Evolutionary conservation across 139 green algal genomes (phyloP).

Genomic region (Tetraselmis chui): DNA sequence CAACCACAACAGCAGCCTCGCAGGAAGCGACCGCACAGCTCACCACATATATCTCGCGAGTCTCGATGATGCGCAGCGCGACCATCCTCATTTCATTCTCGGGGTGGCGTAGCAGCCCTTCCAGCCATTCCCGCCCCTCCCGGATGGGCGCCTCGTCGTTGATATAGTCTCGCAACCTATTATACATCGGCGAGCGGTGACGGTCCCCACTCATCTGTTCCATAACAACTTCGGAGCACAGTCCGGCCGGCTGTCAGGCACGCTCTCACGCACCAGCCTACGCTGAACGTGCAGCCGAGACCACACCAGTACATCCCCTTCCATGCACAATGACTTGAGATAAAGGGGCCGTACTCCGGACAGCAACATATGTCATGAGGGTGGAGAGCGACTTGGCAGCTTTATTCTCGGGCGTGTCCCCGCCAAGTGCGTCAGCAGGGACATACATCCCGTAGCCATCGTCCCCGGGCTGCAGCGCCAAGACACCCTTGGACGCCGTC

Average conservation of each 20-base stretch:
- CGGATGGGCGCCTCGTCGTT: not conserved
- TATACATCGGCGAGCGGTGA: not conserved
- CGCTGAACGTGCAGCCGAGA: too few species aligned
- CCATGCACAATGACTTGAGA: too few species aligned
- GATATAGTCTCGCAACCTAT: not conserved
- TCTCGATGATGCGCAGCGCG: not conserved
- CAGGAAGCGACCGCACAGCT: not conserved
- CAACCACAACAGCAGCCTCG: too few species aligned
- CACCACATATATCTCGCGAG: not conserved
- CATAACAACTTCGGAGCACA: not conserved
- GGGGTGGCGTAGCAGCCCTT: not conserved
- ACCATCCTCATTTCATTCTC: not conserved
- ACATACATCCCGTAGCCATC: not conserved
- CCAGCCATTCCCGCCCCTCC: not conserved
- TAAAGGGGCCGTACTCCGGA: not conserved
- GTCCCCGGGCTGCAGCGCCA: not conserved
- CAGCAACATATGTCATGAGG: not conserved
- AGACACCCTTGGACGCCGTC: too few species aligned
- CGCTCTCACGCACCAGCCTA: too few species aligned
- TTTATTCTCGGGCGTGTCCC: not conserved
- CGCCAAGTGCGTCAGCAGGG: not conserved
- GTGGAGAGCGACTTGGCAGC: not conserved
- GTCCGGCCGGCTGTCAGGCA: too few species aligned
- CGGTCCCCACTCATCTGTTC: not conserved
- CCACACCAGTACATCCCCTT: too few species aligned